phyloP scores from a whole-genome alignment of 805 yeast species.

The Wickerhamomyces tratensis region DNA sequence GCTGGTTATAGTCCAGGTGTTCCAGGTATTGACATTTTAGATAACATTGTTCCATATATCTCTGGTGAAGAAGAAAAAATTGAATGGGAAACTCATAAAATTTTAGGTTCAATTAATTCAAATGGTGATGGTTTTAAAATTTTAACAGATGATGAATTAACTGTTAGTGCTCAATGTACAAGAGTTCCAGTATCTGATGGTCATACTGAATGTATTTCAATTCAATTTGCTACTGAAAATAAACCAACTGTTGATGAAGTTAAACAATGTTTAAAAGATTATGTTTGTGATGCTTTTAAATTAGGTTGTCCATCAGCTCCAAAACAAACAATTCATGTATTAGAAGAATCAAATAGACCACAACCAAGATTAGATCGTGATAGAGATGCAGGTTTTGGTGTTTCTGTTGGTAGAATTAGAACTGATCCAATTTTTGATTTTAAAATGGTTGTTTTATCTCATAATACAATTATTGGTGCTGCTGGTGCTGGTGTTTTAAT shows the following conservation, averaged over 20 bases:
- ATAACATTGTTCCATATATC: conserved; percentile 90
- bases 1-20: conserved; percentile 99
- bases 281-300: conserved; percentile 72
- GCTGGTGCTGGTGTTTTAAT: conserved; percentile 97
- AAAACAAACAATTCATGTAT: conserved; percentile 79
- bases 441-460: conserved; percentile 96
- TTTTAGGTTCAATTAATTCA: conserved; percentile 55
- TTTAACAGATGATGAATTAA: conserved; percentile 59
- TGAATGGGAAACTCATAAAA: conserved; percentile 97
- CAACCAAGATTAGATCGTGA: conserved; percentile 97
- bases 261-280: conserved; percentile 58
- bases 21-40: conserved; percentile 88
- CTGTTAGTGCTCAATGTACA: conserved; percentile 92
- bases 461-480: conserved; percentile 96
- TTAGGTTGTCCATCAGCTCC: conserved; percentile 91
- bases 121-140: conserved; percentile 47
- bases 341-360: conserved; percentile 89
- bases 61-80: conserved; percentile 97
- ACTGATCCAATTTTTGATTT: conserved; percentile 87
- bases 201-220: conserved; percentile 90
- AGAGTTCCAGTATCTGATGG: conserved; percentile 97
- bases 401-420: conserved; percentile 89
- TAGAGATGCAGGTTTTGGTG: conserved; percentile 90
- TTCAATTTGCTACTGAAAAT: conserved; percentile 72
- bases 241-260: conserved; percentile 81